Conservation (phyloP, 2,329 filamentous ascomycete genomes). For the Drechslerella stenobrocha region DNA sequence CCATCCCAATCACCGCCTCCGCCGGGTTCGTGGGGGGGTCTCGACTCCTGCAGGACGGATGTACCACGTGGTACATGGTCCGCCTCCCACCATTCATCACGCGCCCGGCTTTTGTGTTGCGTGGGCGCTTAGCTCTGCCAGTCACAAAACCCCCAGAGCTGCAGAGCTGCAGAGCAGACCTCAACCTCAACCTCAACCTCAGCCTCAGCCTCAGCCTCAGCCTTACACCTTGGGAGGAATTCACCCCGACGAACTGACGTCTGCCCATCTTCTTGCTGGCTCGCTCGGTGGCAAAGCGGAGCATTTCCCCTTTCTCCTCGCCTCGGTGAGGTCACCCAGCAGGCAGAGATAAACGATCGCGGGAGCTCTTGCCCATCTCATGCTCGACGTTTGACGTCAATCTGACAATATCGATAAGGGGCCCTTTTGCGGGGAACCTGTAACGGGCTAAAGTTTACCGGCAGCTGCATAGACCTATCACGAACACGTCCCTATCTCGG, state of each 20-base stretch:
- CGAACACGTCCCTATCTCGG: no score
- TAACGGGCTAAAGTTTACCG: background rate
- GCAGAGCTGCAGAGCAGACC: no score
- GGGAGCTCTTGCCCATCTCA: background rate
- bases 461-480: background rate
- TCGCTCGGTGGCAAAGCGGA: no score
- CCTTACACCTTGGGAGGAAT: constrained; percentile 5
- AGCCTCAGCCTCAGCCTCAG: background rate
- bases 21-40: background rate
- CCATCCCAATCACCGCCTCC: background rate
- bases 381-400: background rate
- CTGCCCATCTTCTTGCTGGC: background rate
- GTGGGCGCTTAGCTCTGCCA: constrained; percentile 1
- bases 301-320: background rate
- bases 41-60: background rate
- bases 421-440: background rate
- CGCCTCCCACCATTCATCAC: background rate
- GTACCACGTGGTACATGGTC: background rate
- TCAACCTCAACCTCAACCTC: background rate
- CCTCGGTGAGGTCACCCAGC: no score
- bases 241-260: background rate
- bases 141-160: no score
- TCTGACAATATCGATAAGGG: background rate
- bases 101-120: constrained; percentile 6
- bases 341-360: no score